Conservation (phyloP, 2,329 filamentous ascomycete species). For the Aspergillus sojae region DNA sequence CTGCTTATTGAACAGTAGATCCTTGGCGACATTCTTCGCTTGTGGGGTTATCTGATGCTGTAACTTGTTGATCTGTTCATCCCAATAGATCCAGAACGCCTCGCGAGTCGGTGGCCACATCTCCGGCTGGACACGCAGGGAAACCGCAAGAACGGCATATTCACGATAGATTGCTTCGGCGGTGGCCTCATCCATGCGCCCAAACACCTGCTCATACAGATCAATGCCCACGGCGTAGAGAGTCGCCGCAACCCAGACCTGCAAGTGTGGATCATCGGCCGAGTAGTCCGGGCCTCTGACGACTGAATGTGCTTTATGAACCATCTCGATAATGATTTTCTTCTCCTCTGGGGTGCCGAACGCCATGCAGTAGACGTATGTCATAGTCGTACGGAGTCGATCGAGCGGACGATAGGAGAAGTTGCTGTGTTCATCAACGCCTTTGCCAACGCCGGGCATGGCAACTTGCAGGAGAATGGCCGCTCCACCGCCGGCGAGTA, state of each 20-base stretch:
- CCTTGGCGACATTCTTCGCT: not conserved
- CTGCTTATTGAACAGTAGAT: constrained; percentile 27
- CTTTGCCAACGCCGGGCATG: constrained; percentile 10
- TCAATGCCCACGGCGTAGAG: constrained; percentile 2
- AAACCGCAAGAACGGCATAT: constrained; percentile 6
- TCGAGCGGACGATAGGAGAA: constrained; percentile 8
- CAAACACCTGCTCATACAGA: constrained; percentile 8
- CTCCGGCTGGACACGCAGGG: constrained; percentile 5
- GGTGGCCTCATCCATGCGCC: not conserved
- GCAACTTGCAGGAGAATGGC: constrained; percentile 14
- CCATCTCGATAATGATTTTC: constrained; percentile 1
- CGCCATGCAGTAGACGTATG: constrained; percentile 12
- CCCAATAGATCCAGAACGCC: constrained; percentile 11
- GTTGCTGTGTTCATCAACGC: constrained; percentile 11
- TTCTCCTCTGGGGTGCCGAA: constrained; percentile 9
- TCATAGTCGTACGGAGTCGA: constrained; percentile 4
- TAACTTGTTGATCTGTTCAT: not conserved
- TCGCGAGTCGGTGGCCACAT: constrained; percentile 12
- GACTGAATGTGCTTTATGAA: constrained; percentile 2
- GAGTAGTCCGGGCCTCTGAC: constrained; percentile 9
- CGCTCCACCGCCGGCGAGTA: constrained; percentile 1
- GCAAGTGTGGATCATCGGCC: constrained; percentile 10
- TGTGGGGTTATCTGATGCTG: not conserved
- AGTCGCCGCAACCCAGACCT: constrained; percentile 13
- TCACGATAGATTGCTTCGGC: constrained; percentile 13